These are phyloP conservation scores for Protea cynaroides DNA, from an alignment of 164 flowering plant genomes.

Conservation along the genomic window DNA sequence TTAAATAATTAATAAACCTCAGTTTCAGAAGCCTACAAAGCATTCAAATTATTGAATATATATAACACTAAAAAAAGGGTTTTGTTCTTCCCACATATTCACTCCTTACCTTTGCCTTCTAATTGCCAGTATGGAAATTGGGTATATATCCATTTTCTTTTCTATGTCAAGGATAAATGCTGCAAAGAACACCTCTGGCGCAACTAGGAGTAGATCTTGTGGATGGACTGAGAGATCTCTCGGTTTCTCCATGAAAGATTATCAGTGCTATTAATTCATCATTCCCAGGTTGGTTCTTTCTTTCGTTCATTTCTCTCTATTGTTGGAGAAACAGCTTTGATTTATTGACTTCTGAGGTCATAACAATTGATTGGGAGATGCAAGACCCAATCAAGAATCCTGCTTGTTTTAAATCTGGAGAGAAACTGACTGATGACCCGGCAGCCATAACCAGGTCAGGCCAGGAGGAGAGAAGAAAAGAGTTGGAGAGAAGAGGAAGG, in stretches of 20 bases:
- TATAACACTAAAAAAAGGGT: slow-evolving; percentile 6
- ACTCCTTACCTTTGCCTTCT: slow-evolving; percentile 8
- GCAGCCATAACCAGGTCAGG: slow-evolving; percentile 51
- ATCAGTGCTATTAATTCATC: neutral
- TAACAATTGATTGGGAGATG: slow-evolving; percentile 26
- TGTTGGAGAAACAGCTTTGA: too few relatives aligned
- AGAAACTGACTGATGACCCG: slow-evolving; percentile 38
- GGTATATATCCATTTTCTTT: slow-evolving; percentile 12
- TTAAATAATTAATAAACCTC: neutral
- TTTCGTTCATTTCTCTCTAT: too few relatives aligned
- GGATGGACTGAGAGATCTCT: neutral
- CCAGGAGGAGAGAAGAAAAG: too few relatives aligned
- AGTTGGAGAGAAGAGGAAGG: too few relatives aligned
- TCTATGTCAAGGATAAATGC: slow-evolving; percentile 18
- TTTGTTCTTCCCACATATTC: slow-evolving; percentile 21
- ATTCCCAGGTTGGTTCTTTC: slow-evolving; percentile 5
- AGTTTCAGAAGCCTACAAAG: slow-evolving; percentile 7
- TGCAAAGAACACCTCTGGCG: slow-evolving; percentile 46
- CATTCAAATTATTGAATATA: slow-evolving; percentile 6
- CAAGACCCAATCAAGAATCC: slow-evolving; percentile 67
- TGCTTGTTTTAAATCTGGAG: slow-evolving; percentile 56
- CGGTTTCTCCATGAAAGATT: slow-evolving; percentile 6
- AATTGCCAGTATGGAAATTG: slow-evolving; percentile 45
- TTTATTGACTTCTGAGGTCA: too few relatives aligned
- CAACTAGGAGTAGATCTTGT: slow-evolving; percentile 29